Conservation (phyloP, 2,329 filamentous ascomycete genomes). For the Ophidiomyces ophidiicola region DNA sequence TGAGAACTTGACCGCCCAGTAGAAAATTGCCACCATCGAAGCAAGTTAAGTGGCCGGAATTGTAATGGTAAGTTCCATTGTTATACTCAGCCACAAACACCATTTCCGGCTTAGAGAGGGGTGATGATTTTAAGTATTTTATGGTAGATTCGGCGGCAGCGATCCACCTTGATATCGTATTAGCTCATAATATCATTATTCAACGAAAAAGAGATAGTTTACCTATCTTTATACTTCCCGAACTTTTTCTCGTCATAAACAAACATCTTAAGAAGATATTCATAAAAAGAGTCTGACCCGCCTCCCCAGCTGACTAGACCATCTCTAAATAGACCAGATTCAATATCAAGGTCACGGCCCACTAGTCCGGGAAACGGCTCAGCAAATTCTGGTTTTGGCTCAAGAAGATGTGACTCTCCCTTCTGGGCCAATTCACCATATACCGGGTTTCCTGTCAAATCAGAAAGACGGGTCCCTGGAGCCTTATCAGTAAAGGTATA, state of each 20-base stretch:
- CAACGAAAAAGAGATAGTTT: background rate
- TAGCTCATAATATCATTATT: background rate
- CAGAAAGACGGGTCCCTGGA: slow-evolving; percentile 47
- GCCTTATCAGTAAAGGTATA: background rate
- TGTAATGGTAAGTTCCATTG: slow-evolving; percentile 25
- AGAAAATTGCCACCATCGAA: slow-evolving; percentile 81
- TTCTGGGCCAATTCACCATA: slow-evolving; percentile 57
- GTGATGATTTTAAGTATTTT: slow-evolving; percentile 56
- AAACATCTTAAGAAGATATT: slow-evolving; percentile 87
- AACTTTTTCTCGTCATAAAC: slow-evolving; percentile 60
- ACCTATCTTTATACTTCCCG: slow-evolving; percentile 47
- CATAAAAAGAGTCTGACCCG: slow-evolving; percentile 70
- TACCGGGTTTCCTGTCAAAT: slow-evolving; percentile 54
- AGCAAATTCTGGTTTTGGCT: slow-evolving; percentile 48
- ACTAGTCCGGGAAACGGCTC: slow-evolving; percentile 69
- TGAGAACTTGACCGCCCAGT: slow-evolving; percentile 60
- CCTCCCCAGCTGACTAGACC: slow-evolving; percentile 62
- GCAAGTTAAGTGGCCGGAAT: slow-evolving; percentile 51
- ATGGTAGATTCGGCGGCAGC: slow-evolving; percentile 65
- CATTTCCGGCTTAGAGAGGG: slow-evolving; percentile 52
- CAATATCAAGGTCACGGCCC: slow-evolving; percentile 53
- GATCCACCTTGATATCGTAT: slow-evolving; percentile 48
- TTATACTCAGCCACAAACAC: slow-evolving; percentile 46
- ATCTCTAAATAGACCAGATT: slow-evolving; percentile 55
- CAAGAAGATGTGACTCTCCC: slow-evolving; percentile 57